Evolutionary conservation across 176 grass and related monocot genomes (phyloP).

Genomic region (Poa annua): DNA sequence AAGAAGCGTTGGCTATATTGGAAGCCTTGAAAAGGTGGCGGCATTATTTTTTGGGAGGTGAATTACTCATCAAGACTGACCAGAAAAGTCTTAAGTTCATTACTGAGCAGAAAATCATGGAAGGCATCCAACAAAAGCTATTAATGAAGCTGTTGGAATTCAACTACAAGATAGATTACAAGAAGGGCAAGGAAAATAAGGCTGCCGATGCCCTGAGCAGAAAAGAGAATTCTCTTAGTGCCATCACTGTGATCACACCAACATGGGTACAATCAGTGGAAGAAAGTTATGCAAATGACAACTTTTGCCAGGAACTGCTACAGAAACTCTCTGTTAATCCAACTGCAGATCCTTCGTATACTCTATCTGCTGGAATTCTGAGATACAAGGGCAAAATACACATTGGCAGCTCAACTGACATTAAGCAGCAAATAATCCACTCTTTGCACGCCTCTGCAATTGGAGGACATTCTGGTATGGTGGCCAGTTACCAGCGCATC

Average conservation of each 20-base stretch:
- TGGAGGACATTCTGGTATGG: neutral
- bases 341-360: rapidly evolving
- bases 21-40: neutral
- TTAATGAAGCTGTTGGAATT: neutral
- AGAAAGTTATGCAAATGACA: rapidly evolving
- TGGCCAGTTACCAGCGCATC: rapidly evolving
- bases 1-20: neutral
- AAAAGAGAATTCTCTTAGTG: no score
- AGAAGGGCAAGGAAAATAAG: neutral
- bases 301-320: rapidly evolving
- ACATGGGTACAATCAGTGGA: neutral
- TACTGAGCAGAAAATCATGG: no score
- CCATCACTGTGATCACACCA: no score
- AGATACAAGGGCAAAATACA: rapidly evolving
- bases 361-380: rapidly evolving
- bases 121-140: neutral
- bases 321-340: rapidly evolving
- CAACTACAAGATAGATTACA: neutral
- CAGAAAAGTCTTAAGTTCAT: neutral
- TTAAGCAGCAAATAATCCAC: rapidly evolving
- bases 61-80: rapidly evolving
- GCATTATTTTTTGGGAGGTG: rapidly evolving
- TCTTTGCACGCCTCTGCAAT: rapidly evolving
- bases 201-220: neutral
- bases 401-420: neutral